These are phyloP conservation scores for Coemansia sp. DNA, from an alignment of 192 early-diverging fungal genomes.

Conservation along the genomic window DNA sequence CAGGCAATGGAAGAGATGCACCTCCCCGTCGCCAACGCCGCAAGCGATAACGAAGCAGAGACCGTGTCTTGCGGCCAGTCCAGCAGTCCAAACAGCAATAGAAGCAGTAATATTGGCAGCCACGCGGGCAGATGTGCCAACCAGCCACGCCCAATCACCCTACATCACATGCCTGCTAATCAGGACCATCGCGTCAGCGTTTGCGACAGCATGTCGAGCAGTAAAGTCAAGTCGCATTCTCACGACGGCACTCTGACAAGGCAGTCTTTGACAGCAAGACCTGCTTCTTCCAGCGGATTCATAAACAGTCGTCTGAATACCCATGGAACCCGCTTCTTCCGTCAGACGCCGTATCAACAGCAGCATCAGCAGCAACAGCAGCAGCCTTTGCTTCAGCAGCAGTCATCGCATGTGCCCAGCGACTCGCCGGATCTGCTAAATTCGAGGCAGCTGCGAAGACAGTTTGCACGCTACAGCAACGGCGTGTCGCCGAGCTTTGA, in stretches of 20 bases:
- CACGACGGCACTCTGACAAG: constrained; percentile 30
- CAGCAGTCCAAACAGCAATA: constrained; percentile 1
- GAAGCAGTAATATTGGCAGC: constrained; percentile 6
- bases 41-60: constrained; percentile 3
- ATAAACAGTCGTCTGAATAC: constrained; percentile 12
- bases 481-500: background rate
- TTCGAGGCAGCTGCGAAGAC: constrained; percentile 44
- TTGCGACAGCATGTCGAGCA: constrained; percentile 6
- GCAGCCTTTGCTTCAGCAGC: constrained; percentile 7
- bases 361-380: constrained; percentile 9
- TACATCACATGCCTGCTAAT: background rate
- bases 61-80: background rate
- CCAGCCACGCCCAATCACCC: background rate
- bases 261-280: background rate
- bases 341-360: background rate
- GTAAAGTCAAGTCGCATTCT: constrained; percentile 30
- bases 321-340: constrained; percentile 2
- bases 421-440: constrained; percentile 45
- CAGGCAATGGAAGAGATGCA: background rate
- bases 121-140: constrained; percentile 8
- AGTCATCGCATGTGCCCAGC: background rate
- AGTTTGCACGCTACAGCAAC: constrained; percentile 28
- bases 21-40: background rate
- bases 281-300: background rate
- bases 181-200: background rate